These are phyloP conservation scores for Fusarium pseudoanthophilum DNA, from an alignment of 2,329 filamentous ascomycete genomes.

Conservation along the genomic window DNA sequence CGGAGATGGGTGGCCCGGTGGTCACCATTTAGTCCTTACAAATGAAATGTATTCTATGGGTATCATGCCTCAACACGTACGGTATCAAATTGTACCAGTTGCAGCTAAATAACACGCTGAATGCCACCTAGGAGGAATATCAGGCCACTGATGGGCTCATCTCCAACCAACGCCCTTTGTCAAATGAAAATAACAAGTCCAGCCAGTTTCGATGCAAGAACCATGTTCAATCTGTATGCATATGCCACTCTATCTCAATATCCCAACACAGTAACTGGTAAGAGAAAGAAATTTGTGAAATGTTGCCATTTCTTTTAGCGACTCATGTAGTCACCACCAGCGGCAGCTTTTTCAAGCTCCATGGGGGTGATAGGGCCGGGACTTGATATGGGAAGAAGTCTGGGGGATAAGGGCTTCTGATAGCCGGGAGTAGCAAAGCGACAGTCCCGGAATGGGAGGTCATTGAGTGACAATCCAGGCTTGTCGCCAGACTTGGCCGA, in stretches of 20 bases:
- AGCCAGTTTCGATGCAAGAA: neutral
- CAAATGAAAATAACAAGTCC: conserved; percentile 1
- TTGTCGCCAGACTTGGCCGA: conserved; percentile 41
- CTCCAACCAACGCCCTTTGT: conserved; percentile 29
- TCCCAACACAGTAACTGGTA: neutral
- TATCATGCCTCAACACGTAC: conserved; percentile 35
- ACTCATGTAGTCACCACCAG: conserved; percentile 52
- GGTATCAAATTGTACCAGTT: conserved; percentile 25
- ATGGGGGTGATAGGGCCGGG: conserved; percentile 72
- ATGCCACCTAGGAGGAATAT: conserved; percentile 19
- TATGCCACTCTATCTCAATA: neutral
- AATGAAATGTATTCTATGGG: conserved; percentile 37
- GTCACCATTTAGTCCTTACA: neutral
- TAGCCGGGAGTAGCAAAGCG: conserved; percentile 52
- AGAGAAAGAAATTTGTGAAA: neutral
- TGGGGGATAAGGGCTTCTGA: conserved; percentile 61
- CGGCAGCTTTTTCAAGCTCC: conserved; percentile 58
- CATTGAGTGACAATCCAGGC: conserved; percentile 49
- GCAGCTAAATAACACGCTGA: conserved; percentile 32
- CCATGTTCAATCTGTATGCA: conserved; percentile 4
- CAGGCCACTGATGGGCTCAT: conserved; percentile 11
- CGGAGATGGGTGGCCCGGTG: neutral
- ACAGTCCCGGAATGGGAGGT: conserved; percentile 51
- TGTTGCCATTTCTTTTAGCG: conserved; percentile 11
- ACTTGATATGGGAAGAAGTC: conserved; percentile 64